Percentiles rank a stretch among this genome's conserved stretches.
These are phyloP conservation scores for Phytophthora agathidicida DNA, from an alignment of 352 stramenopile genomes.

Conservation along the genomic window DNA sequence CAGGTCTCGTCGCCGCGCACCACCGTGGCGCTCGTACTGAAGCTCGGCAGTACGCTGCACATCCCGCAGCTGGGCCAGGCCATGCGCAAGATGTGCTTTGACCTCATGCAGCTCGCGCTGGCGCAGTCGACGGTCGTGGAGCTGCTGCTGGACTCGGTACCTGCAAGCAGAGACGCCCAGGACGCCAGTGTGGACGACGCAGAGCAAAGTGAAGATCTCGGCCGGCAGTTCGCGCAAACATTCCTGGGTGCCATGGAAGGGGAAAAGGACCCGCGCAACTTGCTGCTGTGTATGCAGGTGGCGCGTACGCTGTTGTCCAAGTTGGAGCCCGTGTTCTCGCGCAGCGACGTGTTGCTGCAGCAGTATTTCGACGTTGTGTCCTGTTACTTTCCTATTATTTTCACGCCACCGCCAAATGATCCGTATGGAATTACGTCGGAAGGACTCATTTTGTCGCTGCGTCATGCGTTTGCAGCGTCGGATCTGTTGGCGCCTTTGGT, in stretches of 20 bases:
- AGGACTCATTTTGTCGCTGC: conserved; percentile 80
- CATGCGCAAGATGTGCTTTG: conserved; percentile 88
- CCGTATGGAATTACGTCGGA: conserved; percentile 92
- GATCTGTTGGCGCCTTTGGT: conserved; percentile 81
- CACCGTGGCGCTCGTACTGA: conserved; percentile 67
- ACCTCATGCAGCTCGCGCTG: conserved; percentile 78
- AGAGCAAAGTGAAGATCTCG: conserved; percentile 43
- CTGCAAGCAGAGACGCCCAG: conserved; percentile 22
- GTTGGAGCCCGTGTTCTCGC: conserved; percentile 67
- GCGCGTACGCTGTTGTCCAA: conserved; percentile 61
- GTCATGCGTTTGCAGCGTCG: conserved; percentile 77
- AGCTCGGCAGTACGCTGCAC: conserved; percentile 68
- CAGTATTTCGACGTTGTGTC: conserved; percentile 91
- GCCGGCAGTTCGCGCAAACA: conserved; percentile 63
- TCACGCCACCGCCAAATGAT: conserved; percentile 90
- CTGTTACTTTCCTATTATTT: conserved; percentile 94
- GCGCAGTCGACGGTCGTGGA: conserved; percentile 61
- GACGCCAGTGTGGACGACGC: conserved; percentile 27
- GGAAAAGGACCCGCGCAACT: conserved; percentile 90
- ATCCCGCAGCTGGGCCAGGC: conserved; percentile 83
- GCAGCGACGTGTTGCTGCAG: conserved; percentile 69
- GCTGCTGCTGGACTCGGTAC: conserved; percentile 44
- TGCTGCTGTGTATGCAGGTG: conserved; percentile 82
- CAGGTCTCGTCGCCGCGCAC: conserved; percentile 57
- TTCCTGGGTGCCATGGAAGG: conserved; percentile 89